Percentiles rank a stretch among this genome's conserved stretches.
phyloP scores from a whole-genome alignment of 2,329 filamentous ascomycete genomes.

The Penicillium sp. region DNA sequence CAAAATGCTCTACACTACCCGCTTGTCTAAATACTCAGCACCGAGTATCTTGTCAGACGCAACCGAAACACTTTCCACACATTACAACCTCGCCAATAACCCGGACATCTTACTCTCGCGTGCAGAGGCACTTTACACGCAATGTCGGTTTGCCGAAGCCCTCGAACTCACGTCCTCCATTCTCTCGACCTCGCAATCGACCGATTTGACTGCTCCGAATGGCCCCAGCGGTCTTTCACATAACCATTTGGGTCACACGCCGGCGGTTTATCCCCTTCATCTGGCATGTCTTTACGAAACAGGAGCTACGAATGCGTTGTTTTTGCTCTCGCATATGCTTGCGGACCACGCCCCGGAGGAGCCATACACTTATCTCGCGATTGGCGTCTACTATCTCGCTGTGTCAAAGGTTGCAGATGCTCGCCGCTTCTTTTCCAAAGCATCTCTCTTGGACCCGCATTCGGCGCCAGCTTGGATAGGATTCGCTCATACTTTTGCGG shows the following conservation, averaged over 20 bases:
- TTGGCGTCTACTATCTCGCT: slow-evolving; percentile 90
- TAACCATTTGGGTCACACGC: slow-evolving; percentile 47
- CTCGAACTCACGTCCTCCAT: slow-evolving; percentile 81
- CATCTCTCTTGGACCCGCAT: slow-evolving; percentile 95
- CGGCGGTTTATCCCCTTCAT: slow-evolving; percentile 78
- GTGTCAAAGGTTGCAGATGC: slow-evolving; percentile 91
- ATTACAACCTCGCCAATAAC: slow-evolving; percentile 85
- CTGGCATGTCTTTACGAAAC: slow-evolving; percentile 90
- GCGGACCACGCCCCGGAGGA: slow-evolving; percentile 90
- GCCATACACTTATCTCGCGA: slow-evolving; percentile 88
- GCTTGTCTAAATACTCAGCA: slow-evolving; percentile 92
- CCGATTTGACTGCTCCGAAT: slow-evolving; percentile 57
- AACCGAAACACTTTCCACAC: slow-evolving; percentile 86
- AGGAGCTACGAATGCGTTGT: slow-evolving; percentile 80
- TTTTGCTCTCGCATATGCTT: slow-evolving; percentile 87
- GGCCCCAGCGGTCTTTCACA: slow-evolving; percentile 33
- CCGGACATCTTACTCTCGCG: slow-evolving; percentile 87
- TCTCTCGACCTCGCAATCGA: slow-evolving; percentile 80
- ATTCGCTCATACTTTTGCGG: slow-evolving; percentile 96
- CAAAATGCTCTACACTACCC: slow-evolving; percentile 93
- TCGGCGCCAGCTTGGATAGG: slow-evolving; percentile 98
- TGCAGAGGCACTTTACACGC: slow-evolving; percentile 89
- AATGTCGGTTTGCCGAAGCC: slow-evolving; percentile 89
- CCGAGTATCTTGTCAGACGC: slow-evolving; percentile 79
- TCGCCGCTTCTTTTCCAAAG: slow-evolving; percentile 93